Conservation (phyloP, 2,329 filamentous ascomycete species). For the Hymenoscyphus scutula region DNA sequence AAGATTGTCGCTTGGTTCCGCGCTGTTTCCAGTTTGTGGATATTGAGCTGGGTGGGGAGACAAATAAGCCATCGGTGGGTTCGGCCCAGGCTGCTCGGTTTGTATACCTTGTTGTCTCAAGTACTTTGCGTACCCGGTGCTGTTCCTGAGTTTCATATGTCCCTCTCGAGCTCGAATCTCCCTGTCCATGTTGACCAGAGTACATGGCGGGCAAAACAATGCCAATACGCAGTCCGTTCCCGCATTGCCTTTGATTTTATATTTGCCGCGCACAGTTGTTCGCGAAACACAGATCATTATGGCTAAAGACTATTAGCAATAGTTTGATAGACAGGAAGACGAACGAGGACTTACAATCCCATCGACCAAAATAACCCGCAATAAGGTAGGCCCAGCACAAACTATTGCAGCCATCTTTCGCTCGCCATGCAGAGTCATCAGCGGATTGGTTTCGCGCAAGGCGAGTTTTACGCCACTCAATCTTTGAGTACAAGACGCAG, state of each 20-base stretch:
- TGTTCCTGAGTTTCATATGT: constrained; percentile 18
- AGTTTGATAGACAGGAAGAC: neutral
- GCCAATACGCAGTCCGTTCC: constrained; percentile 37
- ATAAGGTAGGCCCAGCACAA: constrained; percentile 38
- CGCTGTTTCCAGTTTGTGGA: neutral
- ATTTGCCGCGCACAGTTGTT: constrained; percentile 41
- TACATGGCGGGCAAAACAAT: constrained; percentile 43
- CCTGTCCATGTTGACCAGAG: constrained; percentile 44
- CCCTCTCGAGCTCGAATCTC: constrained; percentile 44
- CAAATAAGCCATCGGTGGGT: constrained; percentile 8
- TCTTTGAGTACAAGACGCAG: constrained; percentile 44
- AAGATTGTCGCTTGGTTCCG: neutral
- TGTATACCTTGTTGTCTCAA: neutral
- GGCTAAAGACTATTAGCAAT: neutral
- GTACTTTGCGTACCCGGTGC: constrained; percentile 10
- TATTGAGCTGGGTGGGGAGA: constrained; percentile 1
- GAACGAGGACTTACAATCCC: neutral
- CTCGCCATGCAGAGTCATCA: constrained; percentile 39
- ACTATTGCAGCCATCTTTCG: constrained; percentile 38
- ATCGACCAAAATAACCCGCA: constrained; percentile 3
- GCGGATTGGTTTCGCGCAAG: constrained; percentile 40
- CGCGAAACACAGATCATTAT: constrained; percentile 29
- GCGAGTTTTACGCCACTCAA: constrained; percentile 42
- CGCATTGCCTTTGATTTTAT: constrained; percentile 42
- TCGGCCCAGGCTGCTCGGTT: constrained; percentile 8